phyloP scores from a whole-genome alignment of 805 yeast genomes.

The Saturnispora galanensis region DNA sequence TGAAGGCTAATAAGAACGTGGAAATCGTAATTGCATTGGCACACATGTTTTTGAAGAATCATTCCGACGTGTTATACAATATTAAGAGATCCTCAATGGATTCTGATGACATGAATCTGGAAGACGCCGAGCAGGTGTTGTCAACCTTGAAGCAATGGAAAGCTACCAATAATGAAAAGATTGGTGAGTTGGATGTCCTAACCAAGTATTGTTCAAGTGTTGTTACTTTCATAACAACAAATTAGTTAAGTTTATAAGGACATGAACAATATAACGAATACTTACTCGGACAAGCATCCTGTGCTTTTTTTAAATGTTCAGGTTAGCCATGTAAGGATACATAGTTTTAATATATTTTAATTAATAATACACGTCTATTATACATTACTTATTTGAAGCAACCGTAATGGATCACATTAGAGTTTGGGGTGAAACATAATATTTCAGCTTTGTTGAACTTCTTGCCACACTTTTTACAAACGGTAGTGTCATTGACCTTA shows the following conservation, averaged over 20 bases:
- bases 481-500: conserved; percentile 34
- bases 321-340: too few relatives aligned
- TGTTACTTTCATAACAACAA: conserved; percentile 44
- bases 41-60: conserved; percentile 62
- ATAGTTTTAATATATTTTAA: too few relatives aligned
- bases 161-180: conserved; percentile 29
- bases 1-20: conserved; percentile 45
- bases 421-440: conserved; percentile 37
- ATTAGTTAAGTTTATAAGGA: conserved; percentile 15
- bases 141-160: conserved; percentile 42
- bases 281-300: too few relatives aligned
- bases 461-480: conserved; percentile 54
- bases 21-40: conserved; percentile 80
- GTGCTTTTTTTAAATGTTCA: too few relatives aligned
- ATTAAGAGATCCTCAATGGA: conserved; percentile 14
- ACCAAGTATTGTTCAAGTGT: conserved; percentile 79
- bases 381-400: conserved; percentile 24
- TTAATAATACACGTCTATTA: background rate
- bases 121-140: conserved; percentile 24
- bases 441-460: conserved; percentile 35
- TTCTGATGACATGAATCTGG: conserved; percentile 16
- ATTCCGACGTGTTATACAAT: conserved; percentile 62
- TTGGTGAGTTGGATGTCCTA: conserved; percentile 50
- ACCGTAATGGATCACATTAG: conserved; percentile 46
- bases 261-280: too few relatives aligned